These are phyloP conservation scores for Solanum verrucosum DNA, from an alignment of 257 asterid species.

Conservation along the genomic window DNA sequence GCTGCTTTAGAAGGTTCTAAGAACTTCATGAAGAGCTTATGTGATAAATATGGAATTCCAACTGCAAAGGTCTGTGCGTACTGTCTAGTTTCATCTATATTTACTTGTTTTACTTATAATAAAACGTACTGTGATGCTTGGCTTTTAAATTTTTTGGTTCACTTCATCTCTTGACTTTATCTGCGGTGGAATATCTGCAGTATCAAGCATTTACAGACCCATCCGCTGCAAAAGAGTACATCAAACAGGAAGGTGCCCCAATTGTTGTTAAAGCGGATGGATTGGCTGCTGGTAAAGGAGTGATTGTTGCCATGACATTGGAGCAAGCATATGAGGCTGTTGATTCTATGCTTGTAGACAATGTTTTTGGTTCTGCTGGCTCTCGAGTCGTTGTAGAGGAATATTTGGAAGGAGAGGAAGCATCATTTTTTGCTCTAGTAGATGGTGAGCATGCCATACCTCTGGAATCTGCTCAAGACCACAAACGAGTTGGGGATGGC, in stretches of 20 bases:
- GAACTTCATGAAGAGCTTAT: constrained; percentile 78
- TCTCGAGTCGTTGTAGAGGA: constrained; percentile 71
- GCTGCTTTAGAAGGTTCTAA: constrained; percentile 95
- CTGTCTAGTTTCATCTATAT: background rate
- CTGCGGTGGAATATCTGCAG: constrained; percentile 28
- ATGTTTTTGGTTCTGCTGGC: constrained; percentile 79
- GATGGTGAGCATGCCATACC: constrained; percentile 93
- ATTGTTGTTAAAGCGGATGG: constrained; percentile 94
- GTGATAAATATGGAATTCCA: constrained; percentile 87
- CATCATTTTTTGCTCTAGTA: constrained; percentile 81
- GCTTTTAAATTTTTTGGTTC: background rate
- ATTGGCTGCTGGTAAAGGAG: constrained; percentile 96
- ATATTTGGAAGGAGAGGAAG: constrained; percentile 91
- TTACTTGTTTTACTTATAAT: background rate
- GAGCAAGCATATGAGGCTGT: constrained; percentile 83
- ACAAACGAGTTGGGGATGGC: constrained; percentile 92
- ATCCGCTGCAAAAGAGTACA: constrained; percentile 60
- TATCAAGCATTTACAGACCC: constrained; percentile 68
- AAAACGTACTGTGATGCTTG: background rate
- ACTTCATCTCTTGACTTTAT: background rate
- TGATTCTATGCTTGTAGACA: constrained; percentile 80
- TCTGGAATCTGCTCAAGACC: constrained; percentile 94
- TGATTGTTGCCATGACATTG: constrained; percentile 67
- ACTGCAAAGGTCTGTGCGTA: constrained; percentile 64
- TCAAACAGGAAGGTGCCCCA: constrained; percentile 69